Conservation (phyloP, 495 filamentous ascomycete genomes). For the Talaromyces adpressus region DNA sequence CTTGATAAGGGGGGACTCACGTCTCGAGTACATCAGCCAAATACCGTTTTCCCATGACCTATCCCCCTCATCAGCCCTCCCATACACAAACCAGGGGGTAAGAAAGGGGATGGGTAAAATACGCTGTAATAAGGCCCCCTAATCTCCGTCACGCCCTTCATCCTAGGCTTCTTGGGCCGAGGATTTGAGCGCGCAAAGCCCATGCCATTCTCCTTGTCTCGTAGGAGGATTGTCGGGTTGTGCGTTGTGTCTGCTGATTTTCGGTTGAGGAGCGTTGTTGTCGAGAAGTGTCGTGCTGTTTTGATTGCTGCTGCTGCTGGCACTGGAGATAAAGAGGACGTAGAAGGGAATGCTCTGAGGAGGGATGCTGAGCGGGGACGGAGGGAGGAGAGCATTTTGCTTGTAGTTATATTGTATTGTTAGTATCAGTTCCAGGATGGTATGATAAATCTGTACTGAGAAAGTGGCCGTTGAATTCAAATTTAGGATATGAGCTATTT, state of each 20-base stretch:
- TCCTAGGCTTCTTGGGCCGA: constrained; percentile 40
- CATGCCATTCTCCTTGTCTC: constrained; percentile 45
- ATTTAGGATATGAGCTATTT: too few relatives aligned
- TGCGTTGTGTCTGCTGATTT: background rate
- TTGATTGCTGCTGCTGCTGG: background rate
- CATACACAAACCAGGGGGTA: background rate
- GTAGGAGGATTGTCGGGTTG: constrained; percentile 28
- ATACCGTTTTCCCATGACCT: constrained; percentile 47
- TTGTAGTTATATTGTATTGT: background rate
- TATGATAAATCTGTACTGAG: too few relatives aligned
- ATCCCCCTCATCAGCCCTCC: constrained; percentile 2
- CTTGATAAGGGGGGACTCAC: constrained; percentile 13
- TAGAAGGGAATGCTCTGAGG: background rate
- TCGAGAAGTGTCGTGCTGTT: background rate
- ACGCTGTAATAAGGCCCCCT: constrained; percentile 50
- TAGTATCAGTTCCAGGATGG: too few relatives aligned
- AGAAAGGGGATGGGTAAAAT: constrained; percentile 9
- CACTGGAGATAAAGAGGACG: background rate
- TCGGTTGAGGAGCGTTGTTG: background rate
- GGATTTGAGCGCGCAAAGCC: constrained; percentile 49
- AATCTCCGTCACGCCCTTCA: constrained; percentile 47
- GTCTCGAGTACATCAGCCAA: constrained; percentile 47
- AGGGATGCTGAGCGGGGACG: background rate
- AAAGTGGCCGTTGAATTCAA: too few relatives aligned
- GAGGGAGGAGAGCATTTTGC: background rate